Evolutionary conservation across 225 moss, liverwort and hornwort genomes (phyloP).

Genomic region (Pseudoscleropodium purum): DNA sequence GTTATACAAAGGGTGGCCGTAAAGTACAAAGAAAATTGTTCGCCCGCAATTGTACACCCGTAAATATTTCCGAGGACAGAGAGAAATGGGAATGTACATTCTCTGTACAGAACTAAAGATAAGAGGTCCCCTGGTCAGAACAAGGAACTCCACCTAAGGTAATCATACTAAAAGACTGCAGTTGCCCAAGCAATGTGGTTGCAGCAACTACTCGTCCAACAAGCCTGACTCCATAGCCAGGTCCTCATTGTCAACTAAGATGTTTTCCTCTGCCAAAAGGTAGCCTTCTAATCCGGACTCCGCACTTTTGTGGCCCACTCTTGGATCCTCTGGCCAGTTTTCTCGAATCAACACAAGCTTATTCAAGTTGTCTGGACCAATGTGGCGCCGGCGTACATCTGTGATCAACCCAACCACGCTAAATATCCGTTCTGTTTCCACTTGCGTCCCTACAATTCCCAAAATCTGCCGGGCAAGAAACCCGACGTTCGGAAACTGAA

Average conservation of each 20-base stretch:
- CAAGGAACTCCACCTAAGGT: neutral
- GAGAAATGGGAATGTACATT: conserved; percentile 3
- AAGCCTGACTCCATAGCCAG: conserved; percentile 29
- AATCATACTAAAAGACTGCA: neutral
- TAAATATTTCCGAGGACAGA: neutral
- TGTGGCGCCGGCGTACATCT: conserved; percentile 12
- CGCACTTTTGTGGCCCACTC: neutral
- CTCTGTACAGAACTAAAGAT: conserved; percentile 4
- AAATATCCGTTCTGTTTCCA: conserved; percentile 34
- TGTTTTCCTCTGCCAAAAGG: conserved; percentile 22
- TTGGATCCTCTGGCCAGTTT: conserved; percentile 40
- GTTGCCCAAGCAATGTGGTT: neutral
- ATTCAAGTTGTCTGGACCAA: conserved; percentile 29
- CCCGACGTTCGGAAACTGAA: conserved; percentile 38
- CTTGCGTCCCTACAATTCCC: conserved; percentile 38
- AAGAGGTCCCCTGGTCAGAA: neutral
- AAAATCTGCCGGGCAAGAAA: conserved; percentile 37
- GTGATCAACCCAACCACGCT: conserved; percentile 29
- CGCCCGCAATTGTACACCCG: neutral
- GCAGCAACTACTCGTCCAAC: conserved; percentile 16
- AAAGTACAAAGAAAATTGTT: neutral
- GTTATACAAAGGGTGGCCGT: neutral
- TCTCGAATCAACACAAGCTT: conserved; percentile 42
- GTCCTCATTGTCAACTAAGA: conserved; percentile 37
- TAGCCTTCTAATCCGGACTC: conserved; percentile 20